phyloP scores from a whole-genome alignment of 202 grass and related monocot genomes.

The Schoenoplectus tabernaemontani region DNA sequence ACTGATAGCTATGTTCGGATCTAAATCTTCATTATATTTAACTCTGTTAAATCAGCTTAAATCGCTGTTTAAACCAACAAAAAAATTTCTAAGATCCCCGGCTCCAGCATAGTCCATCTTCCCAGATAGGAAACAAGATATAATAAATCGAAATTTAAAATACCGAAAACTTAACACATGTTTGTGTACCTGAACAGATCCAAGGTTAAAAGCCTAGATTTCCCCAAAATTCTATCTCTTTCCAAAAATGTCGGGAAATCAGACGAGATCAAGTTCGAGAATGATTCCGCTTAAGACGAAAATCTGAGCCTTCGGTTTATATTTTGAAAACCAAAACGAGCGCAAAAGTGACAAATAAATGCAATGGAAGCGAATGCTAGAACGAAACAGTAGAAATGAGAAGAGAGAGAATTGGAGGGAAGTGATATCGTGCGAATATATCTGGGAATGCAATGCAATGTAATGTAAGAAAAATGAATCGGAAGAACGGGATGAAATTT shows the following conservation, averaged over 20 bases:
- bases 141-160: background rate
- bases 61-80: background rate
- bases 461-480: background rate
- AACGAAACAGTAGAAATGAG: background rate
- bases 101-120: background rate
- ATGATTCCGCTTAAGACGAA: background rate
- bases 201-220: constrained; percentile 15
- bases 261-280: background rate
- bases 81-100: background rate
- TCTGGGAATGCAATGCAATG: background rate
- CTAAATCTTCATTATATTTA: background rate
- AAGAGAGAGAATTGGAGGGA: constrained; percentile 18
- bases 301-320: background rate
- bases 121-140: background rate
- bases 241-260: background rate
- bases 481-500: background rate
- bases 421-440: constrained; percentile 7
- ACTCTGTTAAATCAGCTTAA: constrained; percentile 5
- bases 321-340: background rate
- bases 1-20: background rate
- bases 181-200: constrained; percentile 17
- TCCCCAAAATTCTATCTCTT: background rate
- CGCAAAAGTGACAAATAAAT: background rate
- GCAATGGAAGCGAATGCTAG: background rate
- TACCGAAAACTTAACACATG: background rate